Conservation (phyloP, 2,329 filamentous ascomycete genomes). For the Epichloe elymi region DNA sequence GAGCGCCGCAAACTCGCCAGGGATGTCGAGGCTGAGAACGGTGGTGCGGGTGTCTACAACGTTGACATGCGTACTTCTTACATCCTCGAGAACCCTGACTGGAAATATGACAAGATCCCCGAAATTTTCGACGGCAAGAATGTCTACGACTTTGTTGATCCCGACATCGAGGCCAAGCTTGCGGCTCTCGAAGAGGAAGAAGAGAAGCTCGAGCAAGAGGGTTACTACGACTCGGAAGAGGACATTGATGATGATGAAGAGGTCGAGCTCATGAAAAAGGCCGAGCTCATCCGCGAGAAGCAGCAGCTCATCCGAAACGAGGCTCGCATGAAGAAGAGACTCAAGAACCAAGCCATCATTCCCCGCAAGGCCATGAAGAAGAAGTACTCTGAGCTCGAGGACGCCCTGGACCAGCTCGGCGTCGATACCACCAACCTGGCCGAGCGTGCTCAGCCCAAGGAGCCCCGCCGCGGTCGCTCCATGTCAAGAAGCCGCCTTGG, state of each 20-base stretch:
- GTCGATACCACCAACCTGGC: slow-evolving; percentile 68
- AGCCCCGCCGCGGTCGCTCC: slow-evolving; percentile 58
- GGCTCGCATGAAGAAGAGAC: slow-evolving; percentile 83
- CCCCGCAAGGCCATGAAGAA: slow-evolving; percentile 72
- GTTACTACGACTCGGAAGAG: slow-evolving; percentile 81
- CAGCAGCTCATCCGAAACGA: slow-evolving; percentile 85
- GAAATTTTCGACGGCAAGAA: slow-evolving; percentile 94
- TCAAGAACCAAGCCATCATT: slow-evolving; percentile 94
- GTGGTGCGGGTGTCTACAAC: slow-evolving; percentile 91
- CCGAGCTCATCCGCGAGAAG: slow-evolving; percentile 92
- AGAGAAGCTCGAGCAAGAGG: slow-evolving; percentile 78
- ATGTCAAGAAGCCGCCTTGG: slow-evolving; percentile 47
- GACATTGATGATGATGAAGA: slow-evolving; percentile 80
- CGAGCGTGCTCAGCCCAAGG: slow-evolving; percentile 54
- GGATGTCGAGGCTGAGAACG: slow-evolving; percentile 83
- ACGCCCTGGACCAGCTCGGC: slow-evolving; percentile 71
- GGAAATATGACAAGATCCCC: slow-evolving; percentile 93
- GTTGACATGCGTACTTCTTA: slow-evolving; percentile 86
- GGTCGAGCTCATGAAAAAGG: slow-evolving; percentile 79
- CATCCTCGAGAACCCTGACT: slow-evolving; percentile 72
- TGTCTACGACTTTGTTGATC: slow-evolving; percentile 92
- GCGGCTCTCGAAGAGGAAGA: slow-evolving; percentile 90
- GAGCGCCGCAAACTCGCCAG: slow-evolving; percentile 67
- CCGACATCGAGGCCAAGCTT: slow-evolving; percentile 89
- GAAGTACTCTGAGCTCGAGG: slow-evolving; percentile 75